phyloP scores from a whole-genome alignment of 208 protist genomes.

The Tritrichomonas foetus region DNA sequence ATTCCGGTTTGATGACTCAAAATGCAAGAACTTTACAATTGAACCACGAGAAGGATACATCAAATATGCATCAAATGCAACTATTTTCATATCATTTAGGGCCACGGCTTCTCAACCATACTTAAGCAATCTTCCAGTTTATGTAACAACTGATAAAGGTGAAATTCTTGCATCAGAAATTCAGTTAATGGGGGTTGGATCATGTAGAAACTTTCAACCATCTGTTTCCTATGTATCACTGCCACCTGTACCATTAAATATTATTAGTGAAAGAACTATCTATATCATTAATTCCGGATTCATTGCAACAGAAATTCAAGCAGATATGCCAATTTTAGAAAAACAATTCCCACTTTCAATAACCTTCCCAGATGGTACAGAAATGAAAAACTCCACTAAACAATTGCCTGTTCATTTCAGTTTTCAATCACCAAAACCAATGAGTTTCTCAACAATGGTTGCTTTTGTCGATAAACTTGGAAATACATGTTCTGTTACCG shows the following conservation, averaged over 20 bases:
- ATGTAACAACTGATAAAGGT: background rate
- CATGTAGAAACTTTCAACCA: background rate
- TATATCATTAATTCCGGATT: background rate
- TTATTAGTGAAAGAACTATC: background rate
- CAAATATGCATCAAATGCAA: background rate
- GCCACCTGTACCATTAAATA: background rate
- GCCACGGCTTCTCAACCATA: background rate
- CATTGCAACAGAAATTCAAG: background rate
- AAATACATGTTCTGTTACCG: background rate
- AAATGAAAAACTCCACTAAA: background rate
- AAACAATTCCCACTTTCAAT: background rate
- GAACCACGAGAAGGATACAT: background rate
- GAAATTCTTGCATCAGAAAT: background rate
- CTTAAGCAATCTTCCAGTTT: background rate
- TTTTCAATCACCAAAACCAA: background rate
- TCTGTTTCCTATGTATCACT: background rate
- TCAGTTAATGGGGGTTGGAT: background rate
- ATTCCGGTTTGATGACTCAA: background rate
- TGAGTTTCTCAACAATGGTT: background rate
- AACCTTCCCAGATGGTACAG: background rate
- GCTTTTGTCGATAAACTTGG: background rate
- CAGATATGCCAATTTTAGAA: background rate
- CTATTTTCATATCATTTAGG: background rate
- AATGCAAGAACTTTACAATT: background rate
- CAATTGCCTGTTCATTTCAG: background rate